Percentiles rank a stretch among this genome's conserved stretches.
Evolutionary conservation across 108 stramenopile genomes (phyloP).

Genomic region (Nitzschia sp.): DNA sequence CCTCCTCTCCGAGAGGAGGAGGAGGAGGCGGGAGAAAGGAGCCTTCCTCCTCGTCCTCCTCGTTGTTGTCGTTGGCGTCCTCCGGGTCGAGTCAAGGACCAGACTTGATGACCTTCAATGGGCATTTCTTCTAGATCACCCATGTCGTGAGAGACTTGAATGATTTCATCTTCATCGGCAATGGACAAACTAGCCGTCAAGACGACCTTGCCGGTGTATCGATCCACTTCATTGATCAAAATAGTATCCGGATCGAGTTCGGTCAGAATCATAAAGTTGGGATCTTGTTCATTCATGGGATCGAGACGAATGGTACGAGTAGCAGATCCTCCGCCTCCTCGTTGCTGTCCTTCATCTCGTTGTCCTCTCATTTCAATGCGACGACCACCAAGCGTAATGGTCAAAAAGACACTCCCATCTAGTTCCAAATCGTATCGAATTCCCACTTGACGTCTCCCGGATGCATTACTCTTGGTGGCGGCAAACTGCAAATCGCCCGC

Average conservation of each 20-base stretch:
- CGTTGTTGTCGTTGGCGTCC: not conserved
- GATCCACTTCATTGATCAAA: conserved; percentile 33
- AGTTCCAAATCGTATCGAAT: not conserved
- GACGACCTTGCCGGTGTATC: conserved; percentile 18
- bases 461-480: not conserved
- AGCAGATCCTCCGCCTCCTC: not conserved
- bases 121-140: not conserved
- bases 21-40: not conserved
- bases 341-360: not conserved
- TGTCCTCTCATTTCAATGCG: conserved; percentile 9
- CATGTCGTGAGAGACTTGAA: conserved; percentile 31
- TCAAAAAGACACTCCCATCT: not conserved
- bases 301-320: not conserved
- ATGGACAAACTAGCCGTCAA: conserved; percentile 35
- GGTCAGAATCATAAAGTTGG: conserved; percentile 24
- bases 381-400: not conserved
- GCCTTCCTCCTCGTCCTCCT: not conserved
- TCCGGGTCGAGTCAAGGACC: conserved; percentile 3
- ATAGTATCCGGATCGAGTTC: conserved; percentile 34
- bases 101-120: conserved; percentile 28
- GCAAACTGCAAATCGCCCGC: not conserved
- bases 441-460: not conserved
- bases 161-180: conserved; percentile 18
- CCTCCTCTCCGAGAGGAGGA: not conserved
- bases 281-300: conserved; percentile 11